Conservation (phyloP, 2,329 filamentous ascomycete genomes). For the Phaeosphaeriaceae sp. region DNA sequence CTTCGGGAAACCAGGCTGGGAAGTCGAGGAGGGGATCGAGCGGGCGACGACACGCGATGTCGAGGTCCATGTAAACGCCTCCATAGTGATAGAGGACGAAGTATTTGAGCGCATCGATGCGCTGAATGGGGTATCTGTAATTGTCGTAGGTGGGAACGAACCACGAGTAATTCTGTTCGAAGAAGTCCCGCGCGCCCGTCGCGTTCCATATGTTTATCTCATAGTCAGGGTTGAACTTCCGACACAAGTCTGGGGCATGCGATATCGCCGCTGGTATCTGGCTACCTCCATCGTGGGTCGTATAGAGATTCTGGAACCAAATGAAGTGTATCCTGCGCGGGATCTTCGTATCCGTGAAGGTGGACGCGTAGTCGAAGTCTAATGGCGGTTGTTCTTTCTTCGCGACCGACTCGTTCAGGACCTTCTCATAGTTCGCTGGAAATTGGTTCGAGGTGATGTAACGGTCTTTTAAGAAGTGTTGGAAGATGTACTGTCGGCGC, state of each 20-base stretch:
- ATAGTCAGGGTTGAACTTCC: slow-evolving; percentile 23
- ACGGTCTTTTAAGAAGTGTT: slow-evolving; percentile 7
- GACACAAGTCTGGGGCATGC: slow-evolving; percentile 21
- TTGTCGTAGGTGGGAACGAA: slow-evolving; percentile 28
- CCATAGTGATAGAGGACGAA: slow-evolving; percentile 33
- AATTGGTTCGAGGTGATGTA: slow-evolving; percentile 20
- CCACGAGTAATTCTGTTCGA: slow-evolving; percentile 25
- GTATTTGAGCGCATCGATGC: slow-evolving; percentile 35
- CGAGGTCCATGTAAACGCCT: slow-evolving; percentile 36
- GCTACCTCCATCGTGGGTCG: slow-evolving; percentile 11
- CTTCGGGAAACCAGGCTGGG: slow-evolving; percentile 29
- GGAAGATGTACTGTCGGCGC: slow-evolving; percentile 16
- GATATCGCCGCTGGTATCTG: slow-evolving; percentile 17
- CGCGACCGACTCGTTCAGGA: slow-evolving; percentile 16
- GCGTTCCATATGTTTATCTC: slow-evolving; percentile 29
- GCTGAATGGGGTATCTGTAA: slow-evolving; percentile 35
- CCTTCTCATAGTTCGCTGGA: slow-evolving; percentile 12
- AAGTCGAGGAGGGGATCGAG: slow-evolving; percentile 27
- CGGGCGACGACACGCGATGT: slow-evolving; percentile 27
- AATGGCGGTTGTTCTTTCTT: slow-evolving; percentile 9
- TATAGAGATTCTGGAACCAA: slow-evolving; percentile 22
- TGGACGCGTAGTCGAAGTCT: slow-evolving; percentile 16
- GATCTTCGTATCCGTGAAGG: slow-evolving; percentile 13
- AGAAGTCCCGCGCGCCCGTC: slow-evolving; percentile 20
- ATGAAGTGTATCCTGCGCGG: slow-evolving; percentile 24